Conservation (phyloP, 768 basidiomycete genomes). For the Kwoniella sp. region DNA sequence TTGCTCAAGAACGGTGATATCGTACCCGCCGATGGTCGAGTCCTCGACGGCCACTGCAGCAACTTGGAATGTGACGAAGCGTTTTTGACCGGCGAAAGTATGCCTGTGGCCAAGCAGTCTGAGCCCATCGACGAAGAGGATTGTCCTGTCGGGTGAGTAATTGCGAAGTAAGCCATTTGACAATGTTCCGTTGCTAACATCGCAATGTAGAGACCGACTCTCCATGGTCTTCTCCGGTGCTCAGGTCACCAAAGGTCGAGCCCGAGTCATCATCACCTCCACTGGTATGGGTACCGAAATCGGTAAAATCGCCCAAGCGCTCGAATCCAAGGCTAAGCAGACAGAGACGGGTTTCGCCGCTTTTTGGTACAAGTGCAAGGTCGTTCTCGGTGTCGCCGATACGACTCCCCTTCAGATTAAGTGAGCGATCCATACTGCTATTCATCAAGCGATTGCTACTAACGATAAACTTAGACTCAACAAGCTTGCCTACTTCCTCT, state of each 20-base stretch:
- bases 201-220: slow-evolving; percentile 34
- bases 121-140: slow-evolving; percentile 49
- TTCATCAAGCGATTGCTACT: slow-evolving; percentile 25
- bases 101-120: slow-evolving; percentile 61
- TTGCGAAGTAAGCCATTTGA: not conserved
- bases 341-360: slow-evolving; percentile 54
- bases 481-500: slow-evolving; percentile 55
- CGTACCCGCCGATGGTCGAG: slow-evolving; percentile 59
- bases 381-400: slow-evolving; percentile 58
- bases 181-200: not conserved
- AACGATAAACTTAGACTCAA: slow-evolving; percentile 57
- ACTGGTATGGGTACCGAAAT: slow-evolving; percentile 66
- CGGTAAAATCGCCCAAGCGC: slow-evolving; percentile 56
- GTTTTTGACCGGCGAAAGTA: slow-evolving; percentile 59
- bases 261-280: slow-evolving; percentile 60
- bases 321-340: slow-evolving; percentile 53
- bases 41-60: slow-evolving; percentile 58
- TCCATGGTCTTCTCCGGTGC: slow-evolving; percentile 58
- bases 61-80: slow-evolving; percentile 63
- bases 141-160: slow-evolving; percentile 48
- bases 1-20: slow-evolving; percentile 58
- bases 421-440: slow-evolving; percentile 37
- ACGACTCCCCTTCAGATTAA: slow-evolving; percentile 60
- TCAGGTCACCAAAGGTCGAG: slow-evolving; percentile 62
- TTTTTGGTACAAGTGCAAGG: slow-evolving; percentile 63